Base-by-base conservation (phyloP, 192 early-diverging fungal species). In the Coemansia guatemalensis region DNA sequence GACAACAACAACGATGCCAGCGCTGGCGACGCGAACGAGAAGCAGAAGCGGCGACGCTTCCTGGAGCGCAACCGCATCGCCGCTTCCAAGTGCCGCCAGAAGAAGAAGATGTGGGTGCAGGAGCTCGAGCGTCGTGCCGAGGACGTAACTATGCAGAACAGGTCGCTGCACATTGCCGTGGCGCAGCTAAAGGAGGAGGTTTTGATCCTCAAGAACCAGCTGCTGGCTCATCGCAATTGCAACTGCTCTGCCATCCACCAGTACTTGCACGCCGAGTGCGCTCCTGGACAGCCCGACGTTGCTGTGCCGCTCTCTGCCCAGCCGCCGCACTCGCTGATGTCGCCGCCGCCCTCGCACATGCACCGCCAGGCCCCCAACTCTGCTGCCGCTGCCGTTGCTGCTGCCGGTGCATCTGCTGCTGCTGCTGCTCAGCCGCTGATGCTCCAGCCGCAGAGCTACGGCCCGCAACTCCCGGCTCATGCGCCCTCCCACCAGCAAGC, bases 41-140 rank as follows among this genome's bases (percentile, higher is more conserved):
- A 69, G 62, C 89, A 90, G 67, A 90, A 93, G 65, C 73, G 93
- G 59, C 84, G 78, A 52, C 87, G 85, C 58, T 95, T 94, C 74
- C 81, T 96, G 51, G 94, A 96, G 68, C 83, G 93, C 41, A 96
- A 96, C 73, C 86, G 94, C 48, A 41, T 78, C 81, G 94, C 94
- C 39, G 94, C 94, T 0, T 78, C 92, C 17, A 95, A 96, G 82
- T 96, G 94, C 66, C 85, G 94, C 23, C 93, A 93, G 64, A 89
- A 93, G 56, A 96, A 96, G 74, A 96, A 96, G 78, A 85, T 92
- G 69, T 94, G 93, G 93, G 82, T 96, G 24, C 78, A 85, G 57
- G 85, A 89, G 62, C 85, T 96, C 56, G 90, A 96, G 66, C 62
- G 62, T 8, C 84, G 84, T n/a, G 84, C 87, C 8, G 87, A 88